A percentile compares a stretch with the other conserved stretches of the same genome.
These are phyloP conservation scores for Plasmodium inui DNA, from an alignment of 169 alveolate species.

Conservation along the genomic window DNA sequence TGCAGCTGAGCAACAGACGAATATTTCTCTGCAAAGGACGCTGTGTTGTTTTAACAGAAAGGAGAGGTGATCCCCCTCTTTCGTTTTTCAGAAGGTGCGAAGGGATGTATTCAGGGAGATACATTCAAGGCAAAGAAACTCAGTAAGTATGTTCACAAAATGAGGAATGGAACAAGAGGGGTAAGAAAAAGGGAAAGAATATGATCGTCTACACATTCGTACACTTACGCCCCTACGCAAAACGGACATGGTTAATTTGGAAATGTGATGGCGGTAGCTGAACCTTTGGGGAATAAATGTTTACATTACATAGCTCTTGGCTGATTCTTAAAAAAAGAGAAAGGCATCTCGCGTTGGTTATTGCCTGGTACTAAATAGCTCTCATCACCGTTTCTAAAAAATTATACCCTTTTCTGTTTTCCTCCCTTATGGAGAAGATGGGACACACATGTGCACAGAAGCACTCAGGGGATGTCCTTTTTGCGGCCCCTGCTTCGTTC, in stretches of 20 bases:
- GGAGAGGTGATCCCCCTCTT: background rate
- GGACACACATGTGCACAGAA: background rate
- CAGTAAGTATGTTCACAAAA: background rate
- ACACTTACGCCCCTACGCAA: background rate
- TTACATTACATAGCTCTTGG: background rate
- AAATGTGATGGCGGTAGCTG: background rate
- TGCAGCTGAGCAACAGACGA: background rate
- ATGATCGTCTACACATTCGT: background rate
- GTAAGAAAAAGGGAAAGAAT: background rate
- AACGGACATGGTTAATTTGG: background rate
- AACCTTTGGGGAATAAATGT: background rate
- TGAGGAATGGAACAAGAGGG: background rate
- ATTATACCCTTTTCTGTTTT: background rate
- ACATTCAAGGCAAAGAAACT: background rate
- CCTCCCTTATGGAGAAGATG: background rate
- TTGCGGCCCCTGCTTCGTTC: background rate
- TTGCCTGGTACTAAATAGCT: background rate
- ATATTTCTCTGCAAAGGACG: background rate
- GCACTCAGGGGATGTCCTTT: background rate
- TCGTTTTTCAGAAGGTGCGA: background rate
- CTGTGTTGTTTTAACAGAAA: background rate
- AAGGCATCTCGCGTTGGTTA: background rate
- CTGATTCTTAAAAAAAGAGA: background rate
- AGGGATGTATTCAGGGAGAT: background rate
- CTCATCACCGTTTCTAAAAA: background rate